These are phyloP conservation scores for Chaetomiaceae sp. DNA, from an alignment of 2,329 filamentous ascomycete genomes.

Conservation along the genomic window DNA sequence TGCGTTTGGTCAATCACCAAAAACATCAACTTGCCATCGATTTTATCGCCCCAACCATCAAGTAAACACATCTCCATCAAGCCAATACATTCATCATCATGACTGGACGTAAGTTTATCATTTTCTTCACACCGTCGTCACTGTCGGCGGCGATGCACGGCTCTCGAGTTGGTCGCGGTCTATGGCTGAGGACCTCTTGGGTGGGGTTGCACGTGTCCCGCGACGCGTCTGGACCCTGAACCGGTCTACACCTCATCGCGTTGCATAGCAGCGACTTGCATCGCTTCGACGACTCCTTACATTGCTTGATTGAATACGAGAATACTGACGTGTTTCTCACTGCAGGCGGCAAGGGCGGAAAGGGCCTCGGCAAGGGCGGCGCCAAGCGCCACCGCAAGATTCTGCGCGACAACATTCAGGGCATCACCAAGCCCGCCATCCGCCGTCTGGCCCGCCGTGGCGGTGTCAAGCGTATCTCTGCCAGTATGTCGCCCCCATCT, in stretches of 20 bases:
- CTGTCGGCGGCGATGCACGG: constrained; percentile 23
- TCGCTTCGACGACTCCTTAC: constrained; percentile 4
- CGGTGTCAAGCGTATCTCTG: constrained; percentile 99
- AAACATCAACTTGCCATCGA: constrained; percentile 20
- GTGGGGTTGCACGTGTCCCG: constrained; percentile 25
- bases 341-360: constrained; percentile 88
- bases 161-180: constrained; percentile 19
- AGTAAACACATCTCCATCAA: constrained; percentile 32
- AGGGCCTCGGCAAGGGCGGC: constrained; percentile 96
- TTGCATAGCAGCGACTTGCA: background rate
- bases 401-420: constrained; percentile 98
- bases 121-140: constrained; percentile 18
- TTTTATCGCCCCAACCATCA: constrained; percentile 21
- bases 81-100: constrained; percentile 49
- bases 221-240: constrained; percentile 28
- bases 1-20: constrained; percentile 15
- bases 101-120: constrained; percentile 64
- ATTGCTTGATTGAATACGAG: constrained; percentile 1
- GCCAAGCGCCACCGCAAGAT: constrained; percentile 99
- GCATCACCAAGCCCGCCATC: constrained; percentile 98
- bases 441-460: constrained; percentile 97
- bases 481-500: constrained; percentile 56
- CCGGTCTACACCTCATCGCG: background rate
- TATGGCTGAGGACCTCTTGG: constrained; percentile 8
- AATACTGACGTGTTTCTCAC: constrained; percentile 36